These are phyloP conservation scores for Malus asiatica DNA, from an alignment of 306 rosid genomes.

Conservation along the genomic window DNA sequence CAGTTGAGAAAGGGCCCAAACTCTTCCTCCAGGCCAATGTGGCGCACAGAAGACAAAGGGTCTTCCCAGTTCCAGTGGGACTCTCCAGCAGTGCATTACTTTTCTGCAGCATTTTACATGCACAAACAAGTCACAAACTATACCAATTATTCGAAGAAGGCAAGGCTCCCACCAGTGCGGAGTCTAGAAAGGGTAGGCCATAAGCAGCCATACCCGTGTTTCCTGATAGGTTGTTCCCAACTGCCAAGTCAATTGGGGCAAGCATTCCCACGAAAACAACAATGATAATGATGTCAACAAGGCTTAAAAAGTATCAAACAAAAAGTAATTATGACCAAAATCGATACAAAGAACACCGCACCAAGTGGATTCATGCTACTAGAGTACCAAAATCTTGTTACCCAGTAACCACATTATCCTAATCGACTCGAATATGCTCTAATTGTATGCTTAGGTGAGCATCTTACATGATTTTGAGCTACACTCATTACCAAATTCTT, in stretches of 20 bases:
- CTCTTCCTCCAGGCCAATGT: slow-evolving; percentile 92
- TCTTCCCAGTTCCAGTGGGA: slow-evolving; percentile 97
- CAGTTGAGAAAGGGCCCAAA: slow-evolving; percentile 70
- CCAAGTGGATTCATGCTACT: background rate
- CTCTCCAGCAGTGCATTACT: slow-evolving; percentile 90
- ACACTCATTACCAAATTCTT: background rate
- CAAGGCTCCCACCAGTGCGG: background rate
- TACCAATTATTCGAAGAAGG: background rate
- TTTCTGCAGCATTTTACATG: slow-evolving; percentile 39
- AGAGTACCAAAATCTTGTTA: background rate
- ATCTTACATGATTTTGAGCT: background rate
- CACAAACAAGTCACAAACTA: slow-evolving; percentile 1
- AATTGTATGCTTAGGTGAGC: background rate
- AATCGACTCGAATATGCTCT: background rate
- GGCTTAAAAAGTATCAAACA: background rate
- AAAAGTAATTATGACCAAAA: background rate
- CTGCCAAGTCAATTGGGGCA: background rate
- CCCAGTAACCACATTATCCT: background rate
- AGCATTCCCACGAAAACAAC: background rate
- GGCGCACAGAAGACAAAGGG: slow-evolving; percentile 92
- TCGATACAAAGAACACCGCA: background rate
- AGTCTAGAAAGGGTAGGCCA: background rate
- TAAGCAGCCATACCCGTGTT: background rate
- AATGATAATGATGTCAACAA: background rate
- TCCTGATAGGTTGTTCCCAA: background rate